These are phyloP conservation scores for Neurospora sp. DNA, from an alignment of 495 filamentous ascomycete species.

Conservation along the genomic window DNA sequence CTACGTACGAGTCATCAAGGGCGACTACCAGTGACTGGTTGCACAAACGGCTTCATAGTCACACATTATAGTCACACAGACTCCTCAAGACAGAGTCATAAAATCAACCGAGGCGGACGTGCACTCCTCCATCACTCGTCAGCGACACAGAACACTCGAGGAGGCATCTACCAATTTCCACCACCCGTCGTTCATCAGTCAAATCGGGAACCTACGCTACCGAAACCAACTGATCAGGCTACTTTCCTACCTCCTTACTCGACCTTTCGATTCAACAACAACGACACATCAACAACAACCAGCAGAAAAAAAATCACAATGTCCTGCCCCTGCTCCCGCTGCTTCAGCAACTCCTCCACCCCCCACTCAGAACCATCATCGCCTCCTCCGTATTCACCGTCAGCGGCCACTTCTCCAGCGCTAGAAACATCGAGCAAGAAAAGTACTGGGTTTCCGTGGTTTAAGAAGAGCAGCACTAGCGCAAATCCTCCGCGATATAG, in stretches of 20 bases:
- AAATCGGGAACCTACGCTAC: too few species aligned
- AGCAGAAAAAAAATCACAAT: background rate
- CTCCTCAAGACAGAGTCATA: too few species aligned
- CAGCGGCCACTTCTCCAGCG: background rate
- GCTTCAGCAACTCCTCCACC: background rate
- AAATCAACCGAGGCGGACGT: background rate
- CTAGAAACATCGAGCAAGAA: background rate
- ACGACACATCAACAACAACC: background rate
- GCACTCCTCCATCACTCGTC: background rate
- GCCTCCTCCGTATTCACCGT: background rate
- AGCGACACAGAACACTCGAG: background rate
- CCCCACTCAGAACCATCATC: background rate
- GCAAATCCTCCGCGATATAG: background rate
- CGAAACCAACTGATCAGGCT: too few species aligned
- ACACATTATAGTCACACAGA: background rate
- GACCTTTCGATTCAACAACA: too few species aligned
- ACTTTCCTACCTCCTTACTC: too few species aligned
- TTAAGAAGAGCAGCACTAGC: background rate
- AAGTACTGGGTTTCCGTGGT: background rate
- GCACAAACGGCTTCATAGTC: background rate
- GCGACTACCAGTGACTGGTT: background rate
- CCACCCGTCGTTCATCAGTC: background rate
- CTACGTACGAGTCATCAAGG: background rate
- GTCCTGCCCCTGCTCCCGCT: background rate
- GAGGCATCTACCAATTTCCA: background rate